phyloP scores from a whole-genome alignment of 1,284 basidiomycete genomes.

The Pseudozyma thailandica region DNA sequence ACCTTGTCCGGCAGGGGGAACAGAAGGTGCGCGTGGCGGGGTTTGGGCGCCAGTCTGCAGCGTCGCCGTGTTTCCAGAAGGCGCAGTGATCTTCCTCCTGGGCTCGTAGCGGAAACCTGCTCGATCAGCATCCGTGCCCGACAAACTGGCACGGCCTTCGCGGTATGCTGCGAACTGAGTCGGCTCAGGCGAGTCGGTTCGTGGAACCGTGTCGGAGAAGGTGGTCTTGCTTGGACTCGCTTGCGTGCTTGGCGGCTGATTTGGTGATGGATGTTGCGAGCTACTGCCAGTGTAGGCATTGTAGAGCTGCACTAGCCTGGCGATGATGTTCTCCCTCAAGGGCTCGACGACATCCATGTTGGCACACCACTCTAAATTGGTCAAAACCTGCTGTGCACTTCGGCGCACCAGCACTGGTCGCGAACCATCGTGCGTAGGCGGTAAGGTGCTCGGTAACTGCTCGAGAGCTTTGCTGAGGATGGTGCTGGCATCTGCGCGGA shows the following conservation, averaged over 20 bases:
- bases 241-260: constrained; percentile 16
- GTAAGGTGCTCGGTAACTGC: constrained; percentile 30
- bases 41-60: constrained; percentile 31
- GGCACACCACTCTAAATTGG: constrained; percentile 48
- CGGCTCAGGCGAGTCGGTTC: constrained; percentile 36
- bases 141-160: constrained; percentile 32
- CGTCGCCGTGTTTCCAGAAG: neutral
- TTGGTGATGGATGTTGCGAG: neutral
- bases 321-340: constrained; percentile 35
- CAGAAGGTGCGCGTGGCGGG: constrained; percentile 38
- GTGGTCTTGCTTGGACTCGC: constrained; percentile 18
- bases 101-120: constrained; percentile 29
- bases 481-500: constrained; percentile 52
- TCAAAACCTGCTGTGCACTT: constrained; percentile 50
- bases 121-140: constrained; percentile 24
- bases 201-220: constrained; percentile 9
- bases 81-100: constrained; percentile 33
- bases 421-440: constrained; percentile 35
- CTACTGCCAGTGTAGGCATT: constrained; percentile 13
- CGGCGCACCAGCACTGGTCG: constrained; percentile 29
- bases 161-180: constrained; percentile 23
- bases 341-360: constrained; percentile 51
- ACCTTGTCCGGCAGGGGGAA: constrained; percentile 17
- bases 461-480: constrained; percentile 52
- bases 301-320: constrained; percentile 38